Conservation (phyloP, 2,329 filamentous ascomycete species). For the Pezicula rhizophila region DNA sequence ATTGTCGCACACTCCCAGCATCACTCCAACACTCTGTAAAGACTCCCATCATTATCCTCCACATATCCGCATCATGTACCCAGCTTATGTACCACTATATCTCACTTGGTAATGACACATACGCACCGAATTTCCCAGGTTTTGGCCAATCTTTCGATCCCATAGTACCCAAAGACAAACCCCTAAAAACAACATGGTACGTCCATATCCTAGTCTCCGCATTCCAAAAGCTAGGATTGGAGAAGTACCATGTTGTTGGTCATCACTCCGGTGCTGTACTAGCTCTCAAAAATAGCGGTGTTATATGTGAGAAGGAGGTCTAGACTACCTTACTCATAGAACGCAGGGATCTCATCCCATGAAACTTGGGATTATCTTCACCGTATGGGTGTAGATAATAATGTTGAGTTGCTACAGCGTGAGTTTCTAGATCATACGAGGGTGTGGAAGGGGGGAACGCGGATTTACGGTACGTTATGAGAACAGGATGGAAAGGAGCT, state of each 20-base stretch:
- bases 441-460: slow-evolving; percentile 3
- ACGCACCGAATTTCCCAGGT: slow-evolving; percentile 1
- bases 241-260: slow-evolving; percentile 1
- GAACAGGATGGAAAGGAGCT: slow-evolving; percentile 1
- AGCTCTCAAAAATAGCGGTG: not conserved
- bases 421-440: slow-evolving; percentile 6
- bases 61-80: slow-evolving; percentile 1
- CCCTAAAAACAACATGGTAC: not conserved
- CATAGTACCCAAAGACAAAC: not conserved
- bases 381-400: slow-evolving; percentile 1
- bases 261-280: slow-evolving; percentile 4
- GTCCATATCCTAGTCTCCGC: not conserved
- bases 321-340: not conserved
- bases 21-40: not conserved
- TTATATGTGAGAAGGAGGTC: not conserved
- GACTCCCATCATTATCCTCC: not conserved
- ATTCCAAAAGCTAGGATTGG: not conserved
- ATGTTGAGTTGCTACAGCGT: slow-evolving; percentile 2
- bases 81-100: not conserved
- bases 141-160: slow-evolving; percentile 2
- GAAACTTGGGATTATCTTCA: slow-evolving; percentile 5
- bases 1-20: not conserved
- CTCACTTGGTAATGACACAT: not conserved
- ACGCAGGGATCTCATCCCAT: slow-evolving; percentile 2
- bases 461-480: slow-evolving; percentile 5